These are phyloP conservation scores for Citrullus colocynthis DNA, from an alignment of 306 rosid genomes.

Conservation along the genomic window DNA sequence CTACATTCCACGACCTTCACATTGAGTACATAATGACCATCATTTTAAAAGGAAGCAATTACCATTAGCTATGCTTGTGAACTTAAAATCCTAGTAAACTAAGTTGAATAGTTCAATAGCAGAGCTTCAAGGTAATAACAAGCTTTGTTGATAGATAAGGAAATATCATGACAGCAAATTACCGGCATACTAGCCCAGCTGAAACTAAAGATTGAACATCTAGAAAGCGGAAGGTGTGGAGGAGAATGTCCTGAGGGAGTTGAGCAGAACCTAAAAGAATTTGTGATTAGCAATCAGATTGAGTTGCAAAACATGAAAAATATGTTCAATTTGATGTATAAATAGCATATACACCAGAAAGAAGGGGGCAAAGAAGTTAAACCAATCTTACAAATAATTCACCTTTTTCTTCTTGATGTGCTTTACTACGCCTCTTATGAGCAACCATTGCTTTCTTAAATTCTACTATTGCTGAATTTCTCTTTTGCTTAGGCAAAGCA, in stretches of 20 bases:
- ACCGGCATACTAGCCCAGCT: constrained; percentile 57
- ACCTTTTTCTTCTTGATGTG: constrained; percentile 48
- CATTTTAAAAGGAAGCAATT: background rate
- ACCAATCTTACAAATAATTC: constrained; percentile 5
- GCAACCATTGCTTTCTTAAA: constrained; percentile 70
- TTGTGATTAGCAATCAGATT: background rate
- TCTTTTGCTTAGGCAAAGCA: constrained; percentile 65
- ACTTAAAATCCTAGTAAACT: background rate
- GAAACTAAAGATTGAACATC: constrained; percentile 57
- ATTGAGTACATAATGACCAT: constrained; percentile 15
- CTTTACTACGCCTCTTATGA: constrained; percentile 55
- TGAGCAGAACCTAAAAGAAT: constrained; percentile 34
- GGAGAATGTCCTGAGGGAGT: constrained; percentile 59
- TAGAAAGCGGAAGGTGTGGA: constrained; percentile 53
- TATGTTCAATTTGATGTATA: background rate
- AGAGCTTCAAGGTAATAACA: background rate
- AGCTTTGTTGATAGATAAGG: background rate
- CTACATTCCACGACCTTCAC: constrained; percentile 74
- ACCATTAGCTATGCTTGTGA: background rate
- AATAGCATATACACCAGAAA: background rate
- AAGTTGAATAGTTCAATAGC: background rate
- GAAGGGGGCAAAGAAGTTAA: background rate
- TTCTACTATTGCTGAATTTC: constrained; percentile 46
- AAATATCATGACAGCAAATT: constrained; percentile 9
- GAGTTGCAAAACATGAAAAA: background rate